A percentile compares a stretch with the other conserved stretches of the same genome.
Conservation (phyloP, 2,329 filamentous ascomycete species). For the Pyrenophora teres region DNA sequence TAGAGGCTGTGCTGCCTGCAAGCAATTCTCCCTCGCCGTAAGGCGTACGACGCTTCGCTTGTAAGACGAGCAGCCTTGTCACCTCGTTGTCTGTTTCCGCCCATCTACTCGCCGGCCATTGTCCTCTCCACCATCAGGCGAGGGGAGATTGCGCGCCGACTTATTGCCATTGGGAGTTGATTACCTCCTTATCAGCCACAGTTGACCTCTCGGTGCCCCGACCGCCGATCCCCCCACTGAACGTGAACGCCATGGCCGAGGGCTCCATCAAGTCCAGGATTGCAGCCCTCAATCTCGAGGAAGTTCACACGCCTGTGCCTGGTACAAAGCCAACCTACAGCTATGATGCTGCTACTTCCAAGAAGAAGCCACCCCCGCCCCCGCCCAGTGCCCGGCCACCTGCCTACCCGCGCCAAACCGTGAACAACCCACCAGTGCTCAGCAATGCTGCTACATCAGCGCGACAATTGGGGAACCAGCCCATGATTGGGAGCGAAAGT, state of each 20-base stretch:
- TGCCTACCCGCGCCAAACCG: slow-evolving; percentile 38
- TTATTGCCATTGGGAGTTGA: slow-evolving; percentile 2
- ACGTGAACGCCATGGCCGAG: slow-evolving; percentile 38
- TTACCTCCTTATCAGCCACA: slow-evolving; percentile 11
- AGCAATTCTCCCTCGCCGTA: slow-evolving; percentile 14
- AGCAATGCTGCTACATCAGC: slow-evolving; percentile 43
- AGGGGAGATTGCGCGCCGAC: slow-evolving; percentile 6
- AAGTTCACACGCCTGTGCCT: slow-evolving; percentile 49
- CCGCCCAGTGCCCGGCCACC: slow-evolving; percentile 46
- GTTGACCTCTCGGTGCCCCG: slow-evolving; percentile 11
- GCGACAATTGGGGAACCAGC: slow-evolving; percentile 48
- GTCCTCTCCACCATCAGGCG: not conserved
- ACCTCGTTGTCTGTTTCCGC: not conserved
- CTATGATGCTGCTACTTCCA: slow-evolving; percentile 41
- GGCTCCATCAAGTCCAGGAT: slow-evolving; percentile 53
- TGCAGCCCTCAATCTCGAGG: slow-evolving; percentile 54
- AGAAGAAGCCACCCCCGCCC: slow-evolving; percentile 46
- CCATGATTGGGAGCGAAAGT: slow-evolving; percentile 25
- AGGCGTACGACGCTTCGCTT: slow-evolving; percentile 7
- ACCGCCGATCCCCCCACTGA: slow-evolving; percentile 14
- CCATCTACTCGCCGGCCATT: not conserved
- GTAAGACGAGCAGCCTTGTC: slow-evolving; percentile 9
- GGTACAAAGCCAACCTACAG: slow-evolving; percentile 41
- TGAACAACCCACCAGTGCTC: slow-evolving; percentile 49
- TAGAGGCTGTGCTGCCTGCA: slow-evolving; percentile 17